Conservation (phyloP, 768 basidiomycete genomes). For the Terana coerulea region DNA sequence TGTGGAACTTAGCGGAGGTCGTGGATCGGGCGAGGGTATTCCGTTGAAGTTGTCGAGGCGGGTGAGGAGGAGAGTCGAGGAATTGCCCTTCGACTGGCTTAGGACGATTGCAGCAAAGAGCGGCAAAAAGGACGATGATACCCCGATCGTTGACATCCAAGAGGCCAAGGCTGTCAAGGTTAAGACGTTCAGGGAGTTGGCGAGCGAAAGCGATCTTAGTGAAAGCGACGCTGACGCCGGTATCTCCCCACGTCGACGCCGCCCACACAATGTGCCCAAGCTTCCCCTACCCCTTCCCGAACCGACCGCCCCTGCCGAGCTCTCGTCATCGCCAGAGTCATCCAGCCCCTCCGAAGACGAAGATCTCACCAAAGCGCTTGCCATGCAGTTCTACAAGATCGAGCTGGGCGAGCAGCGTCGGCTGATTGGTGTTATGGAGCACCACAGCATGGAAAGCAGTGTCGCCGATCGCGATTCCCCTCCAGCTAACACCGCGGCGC, state of each 20-base stretch:
- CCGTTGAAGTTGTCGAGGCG: conserved; percentile 54
- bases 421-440: conserved; percentile 87
- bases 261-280: background rate
- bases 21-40: conserved; percentile 55
- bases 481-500: conserved; percentile 3
- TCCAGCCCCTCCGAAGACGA: conserved; percentile 40
- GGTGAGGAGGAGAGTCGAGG: conserved; percentile 42
- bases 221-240: conserved; percentile 10
- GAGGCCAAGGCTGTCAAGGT: conserved; percentile 5
- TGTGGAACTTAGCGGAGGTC: conserved; percentile 56
- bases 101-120: conserved; percentile 63
- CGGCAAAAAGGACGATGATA: conserved; percentile 18
- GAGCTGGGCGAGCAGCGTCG: conserved; percentile 89
- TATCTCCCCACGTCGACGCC: conserved; percentile 4
- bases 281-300: conserved; percentile 5
- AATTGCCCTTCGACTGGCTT: conserved; percentile 80
- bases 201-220: conserved; percentile 17
- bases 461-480: conserved; percentile 1
- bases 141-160: background rate
- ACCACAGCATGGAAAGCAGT: conserved; percentile 68
- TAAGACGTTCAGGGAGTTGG: conserved; percentile 9
- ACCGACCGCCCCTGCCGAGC: background rate
- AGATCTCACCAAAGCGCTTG: conserved; percentile 68
- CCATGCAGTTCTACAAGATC: conserved; percentile 91
- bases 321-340: background rate